Evolutionary conservation across 2,329 filamentous ascomycete genomes (phyloP).

Genomic region (Apiospora pterosperma): DNA sequence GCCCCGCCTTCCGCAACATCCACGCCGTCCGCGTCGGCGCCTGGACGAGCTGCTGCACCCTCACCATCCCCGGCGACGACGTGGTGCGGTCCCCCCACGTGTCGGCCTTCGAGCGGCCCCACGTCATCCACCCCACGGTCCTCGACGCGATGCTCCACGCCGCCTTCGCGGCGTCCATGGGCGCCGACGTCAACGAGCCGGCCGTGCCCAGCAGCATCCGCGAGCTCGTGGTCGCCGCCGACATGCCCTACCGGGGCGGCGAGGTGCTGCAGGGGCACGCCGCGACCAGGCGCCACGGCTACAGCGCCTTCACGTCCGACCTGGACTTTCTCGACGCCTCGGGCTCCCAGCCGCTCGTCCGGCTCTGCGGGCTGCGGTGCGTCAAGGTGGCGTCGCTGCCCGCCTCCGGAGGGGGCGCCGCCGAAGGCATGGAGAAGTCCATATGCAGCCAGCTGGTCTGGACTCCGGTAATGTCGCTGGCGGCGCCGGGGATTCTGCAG

Average conservation of each 20-base stretch:
- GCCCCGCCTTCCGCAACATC: background rate
- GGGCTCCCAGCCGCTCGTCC: too few relatives aligned
- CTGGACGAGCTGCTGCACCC: too few relatives aligned
- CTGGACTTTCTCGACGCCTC: background rate
- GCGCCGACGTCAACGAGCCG: conserved; percentile 18
- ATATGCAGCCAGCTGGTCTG: too few relatives aligned
- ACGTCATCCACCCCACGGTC: conserved; percentile 55
- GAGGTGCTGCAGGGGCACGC: conserved; percentile 39
- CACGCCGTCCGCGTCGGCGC: background rate
- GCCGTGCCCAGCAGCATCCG: conserved; percentile 47
- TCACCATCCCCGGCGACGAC: background rate
- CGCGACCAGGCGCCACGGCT: conserved; percentile 29
- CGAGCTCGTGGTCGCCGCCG: conserved; percentile 42
- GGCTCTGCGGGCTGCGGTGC: too few relatives aligned
- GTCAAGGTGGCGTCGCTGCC: too few relatives aligned
- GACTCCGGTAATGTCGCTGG: too few relatives aligned
- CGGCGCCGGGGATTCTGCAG: too few relatives aligned
- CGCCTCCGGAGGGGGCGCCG: too few relatives aligned
- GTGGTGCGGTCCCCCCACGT: background rate
- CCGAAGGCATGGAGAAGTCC: too few relatives aligned
- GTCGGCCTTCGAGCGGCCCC: conserved; percentile 13
- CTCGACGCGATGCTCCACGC: conserved; percentile 55
- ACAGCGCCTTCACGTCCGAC: conserved; percentile 23
- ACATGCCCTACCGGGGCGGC: conserved; percentile 27
- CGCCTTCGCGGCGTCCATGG: conserved; percentile 39